Evolutionary conservation across 2,329 filamentous ascomycete species (phyloP).

Genomic region (Pseudogymnoascus sp.): DNA sequence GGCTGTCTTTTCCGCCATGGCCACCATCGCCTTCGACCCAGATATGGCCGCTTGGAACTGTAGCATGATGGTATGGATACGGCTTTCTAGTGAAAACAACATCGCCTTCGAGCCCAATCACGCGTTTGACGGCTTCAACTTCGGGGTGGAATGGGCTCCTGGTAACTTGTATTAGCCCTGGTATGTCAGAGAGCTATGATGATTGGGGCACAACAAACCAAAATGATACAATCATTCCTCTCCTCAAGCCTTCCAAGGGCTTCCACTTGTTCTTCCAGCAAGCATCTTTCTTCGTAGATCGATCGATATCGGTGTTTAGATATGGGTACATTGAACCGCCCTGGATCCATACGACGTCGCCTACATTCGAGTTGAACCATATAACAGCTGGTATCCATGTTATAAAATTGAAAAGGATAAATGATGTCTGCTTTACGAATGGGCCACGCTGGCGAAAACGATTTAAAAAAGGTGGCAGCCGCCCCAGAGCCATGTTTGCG

Average conservation of each 20-base stretch:
- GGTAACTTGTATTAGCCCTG: not conserved
- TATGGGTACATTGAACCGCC: constrained; percentile 71
- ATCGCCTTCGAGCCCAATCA: constrained; percentile 77
- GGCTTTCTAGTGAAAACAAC: constrained; percentile 58
- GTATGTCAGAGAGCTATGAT: not conserved
- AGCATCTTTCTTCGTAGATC: constrained; percentile 46
- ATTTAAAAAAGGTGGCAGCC: constrained; percentile 18
- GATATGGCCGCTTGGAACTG: constrained; percentile 75
- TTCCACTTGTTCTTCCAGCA: constrained; percentile 53
- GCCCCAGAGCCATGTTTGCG: constrained; percentile 12
- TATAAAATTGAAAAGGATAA: constrained; percentile 44
- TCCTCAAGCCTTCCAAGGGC: constrained; percentile 48
- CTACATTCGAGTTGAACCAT: constrained; percentile 55
- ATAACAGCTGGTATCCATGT: constrained; percentile 57
- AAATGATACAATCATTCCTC: constrained; percentile 71
- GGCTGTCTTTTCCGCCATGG: constrained; percentile 51
- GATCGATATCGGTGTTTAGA: constrained; percentile 59
- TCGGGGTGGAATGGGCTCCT: constrained; percentile 68
- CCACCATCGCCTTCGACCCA: constrained; percentile 90
- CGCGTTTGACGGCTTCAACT: constrained; percentile 67
- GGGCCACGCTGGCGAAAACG: constrained; percentile 5
- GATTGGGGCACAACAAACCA: constrained; percentile 37
- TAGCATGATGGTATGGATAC: constrained; percentile 48
- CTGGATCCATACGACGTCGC: constrained; percentile 48
- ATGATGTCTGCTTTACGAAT: constrained; percentile 30